Base-by-base conservation (phyloP, 805 yeast genomes). In the Cephaloascus albidus region DNA sequence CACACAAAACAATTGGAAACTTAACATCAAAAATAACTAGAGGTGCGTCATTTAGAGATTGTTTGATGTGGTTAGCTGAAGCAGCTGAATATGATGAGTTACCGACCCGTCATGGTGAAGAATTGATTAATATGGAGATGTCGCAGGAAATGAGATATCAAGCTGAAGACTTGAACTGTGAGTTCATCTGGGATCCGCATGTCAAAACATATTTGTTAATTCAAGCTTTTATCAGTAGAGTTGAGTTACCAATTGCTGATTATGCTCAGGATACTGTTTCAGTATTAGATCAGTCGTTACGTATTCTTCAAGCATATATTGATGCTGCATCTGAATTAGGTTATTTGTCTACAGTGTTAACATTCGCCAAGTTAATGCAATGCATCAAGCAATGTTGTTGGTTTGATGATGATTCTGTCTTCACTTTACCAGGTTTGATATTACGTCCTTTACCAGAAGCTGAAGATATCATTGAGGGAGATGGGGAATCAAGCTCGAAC, bases 61-160 rank as follows among this genome's bases (percentile, higher is more conserved):
- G 89, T 65, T 54, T 93, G 60, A 61, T 65, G 43, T 61, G 77
- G 55, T 57, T 67, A 43, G 75, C 82, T 37, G 72, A 73, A 43
- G 85, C 90, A 0, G 63, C 78, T 1, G 97, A 88, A 57, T 88
- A 84, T 52, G 87, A 87, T 54, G 95, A 86, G 49, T 63, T 89
- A 18, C 90, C 96, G 2, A 85, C 93, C 1, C 71, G 96, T 44
- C 96, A 89, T 55, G 95, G 95, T 19, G 96, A 88, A 60, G 95
- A 86, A 49, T 65, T 87, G 40, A 77, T 85, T 61, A 88, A 88
- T 60, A 76, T 75, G 61, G 96, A 87, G 53, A 68, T 89, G 70
- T 84, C 95, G 2, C 78, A 77, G 44, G 76, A 76, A 37, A 75
- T 85, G 68, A 68, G 86, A 38, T 88, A 73, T 49, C 68, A 72